Evolutionary conservation across 2,329 filamentous ascomycete species (phyloP).

Genomic region (Aspergillus sp.): DNA sequence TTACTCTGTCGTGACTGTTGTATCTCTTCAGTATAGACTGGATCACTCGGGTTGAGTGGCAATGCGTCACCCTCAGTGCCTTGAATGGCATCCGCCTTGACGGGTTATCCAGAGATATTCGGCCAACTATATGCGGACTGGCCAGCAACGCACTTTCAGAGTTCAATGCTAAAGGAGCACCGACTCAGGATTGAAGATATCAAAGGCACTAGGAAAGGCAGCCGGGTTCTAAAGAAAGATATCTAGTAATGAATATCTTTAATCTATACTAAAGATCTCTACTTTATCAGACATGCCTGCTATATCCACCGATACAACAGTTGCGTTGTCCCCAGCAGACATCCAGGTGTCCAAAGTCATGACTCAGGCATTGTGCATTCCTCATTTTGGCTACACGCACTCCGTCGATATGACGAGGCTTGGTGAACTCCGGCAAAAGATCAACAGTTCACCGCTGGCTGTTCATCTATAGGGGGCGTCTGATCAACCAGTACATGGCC

Average conservation of each 20-base stretch:
- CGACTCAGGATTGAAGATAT: background rate
- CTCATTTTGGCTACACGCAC: background rate
- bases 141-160: too few relatives aligned
- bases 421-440: background rate
- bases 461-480: too few relatives aligned
- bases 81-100: too few relatives aligned
- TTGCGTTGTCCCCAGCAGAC: background rate
- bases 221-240: background rate
- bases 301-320: background rate
- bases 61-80: too few relatives aligned
- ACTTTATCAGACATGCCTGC: background rate
- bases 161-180: background rate
- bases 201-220: background rate
- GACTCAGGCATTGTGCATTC: background rate
- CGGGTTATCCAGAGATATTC: too few relatives aligned
- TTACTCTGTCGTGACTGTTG: too few relatives aligned
- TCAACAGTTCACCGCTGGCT: background rate
- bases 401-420: background rate
- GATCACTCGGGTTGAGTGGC: too few relatives aligned
- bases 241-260: background rate
- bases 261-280: background rate
- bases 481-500: too few relatives aligned
- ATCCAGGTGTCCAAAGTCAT: background rate
- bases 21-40: too few relatives aligned
- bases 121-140: too few relatives aligned